These are phyloP conservation scores for Grigorovia yakushimaensis DNA, from an alignment of 805 yeast genomes.

Conservation along the genomic window DNA sequence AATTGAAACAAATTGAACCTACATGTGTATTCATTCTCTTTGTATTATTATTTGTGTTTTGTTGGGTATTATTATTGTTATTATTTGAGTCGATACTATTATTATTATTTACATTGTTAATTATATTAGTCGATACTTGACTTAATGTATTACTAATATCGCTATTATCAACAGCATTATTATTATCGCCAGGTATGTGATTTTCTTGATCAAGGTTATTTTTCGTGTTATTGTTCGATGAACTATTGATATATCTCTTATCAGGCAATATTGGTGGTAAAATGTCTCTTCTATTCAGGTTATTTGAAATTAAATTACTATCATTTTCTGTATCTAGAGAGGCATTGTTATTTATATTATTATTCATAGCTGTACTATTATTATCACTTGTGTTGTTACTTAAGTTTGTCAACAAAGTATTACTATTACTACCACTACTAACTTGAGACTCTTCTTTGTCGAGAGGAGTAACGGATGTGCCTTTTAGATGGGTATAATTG, in stretches of 20 bases:
- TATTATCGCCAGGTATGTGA: not conserved
- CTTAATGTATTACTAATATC: too few relatives aligned
- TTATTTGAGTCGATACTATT: not conserved
- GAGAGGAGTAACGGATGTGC: too few relatives aligned
- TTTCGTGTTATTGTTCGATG: not conserved
- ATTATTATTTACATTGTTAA: not conserved
- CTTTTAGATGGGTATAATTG: too few relatives aligned
- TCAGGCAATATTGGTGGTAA: not conserved
- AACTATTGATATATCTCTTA: not conserved
- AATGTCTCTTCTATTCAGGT: not conserved
- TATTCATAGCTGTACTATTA: not conserved
- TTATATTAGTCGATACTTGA: not conserved
- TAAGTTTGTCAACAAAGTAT: too few relatives aligned
- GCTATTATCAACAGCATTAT: not conserved
- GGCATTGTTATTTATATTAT: not conserved
- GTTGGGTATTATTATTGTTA: not conserved
- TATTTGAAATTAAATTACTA: not conserved
- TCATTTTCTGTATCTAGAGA: not conserved
- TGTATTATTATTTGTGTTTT: not conserved
- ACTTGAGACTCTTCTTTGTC: too few relatives aligned
- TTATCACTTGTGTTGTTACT: too few relatives aligned
- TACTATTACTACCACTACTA: too few relatives aligned
- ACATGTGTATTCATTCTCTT: conserved; percentile 1
- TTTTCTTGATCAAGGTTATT: not conserved
- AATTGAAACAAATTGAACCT: conserved; percentile 68